Base-by-base conservation (phyloP, 805 yeast species). In the Barnettozyma californica region DNA sequence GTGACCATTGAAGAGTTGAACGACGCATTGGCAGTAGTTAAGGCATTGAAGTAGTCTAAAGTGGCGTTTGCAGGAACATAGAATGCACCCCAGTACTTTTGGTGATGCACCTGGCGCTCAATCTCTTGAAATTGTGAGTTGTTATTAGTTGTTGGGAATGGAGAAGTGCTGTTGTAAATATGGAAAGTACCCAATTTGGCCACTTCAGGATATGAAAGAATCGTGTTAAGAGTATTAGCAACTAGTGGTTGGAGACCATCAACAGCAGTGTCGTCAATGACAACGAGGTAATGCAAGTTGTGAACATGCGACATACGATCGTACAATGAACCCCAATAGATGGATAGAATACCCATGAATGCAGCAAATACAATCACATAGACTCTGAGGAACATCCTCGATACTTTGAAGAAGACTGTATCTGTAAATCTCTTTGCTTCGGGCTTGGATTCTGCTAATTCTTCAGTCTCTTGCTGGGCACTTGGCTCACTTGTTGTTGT, bases 51-150 rank as follows among this genome's bases (percentile, higher is more conserved):
- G 16, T 55, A 54, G 31, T 49, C 43, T 21, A 50, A 56, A 2
- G 78, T 67, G 1, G 84, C 78, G 55, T 76, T 71, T 5, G 67
- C 61, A 19, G 64, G 60, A 25, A 83, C 75, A 51, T 77, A 76
- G 33, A 81, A 65, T 1, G 80, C 76, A 8, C 72, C 76, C 88
- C 88, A 83, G 55, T 74, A 80, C 8, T 71, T 54, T 59, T 81
- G 79, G 48, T 73, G 75, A 53, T 75, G 78, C 5, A 83, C 71
- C 41, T 67, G 65, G 18, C 70, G 50, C 19, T 57, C 38, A 16
- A 80, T 60, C 53, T 75, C 75, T 13, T 69, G 69, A 42, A 46
- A 51, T 4, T 44, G 41, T 2, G 60, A 45, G 13, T 54, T 42
- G 21, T 29, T 29, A 14, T 29, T 29, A 3, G 33, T 9, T 13